Conservation (phyloP, 257 asterid genomes). For the Lycium barbarum region DNA sequence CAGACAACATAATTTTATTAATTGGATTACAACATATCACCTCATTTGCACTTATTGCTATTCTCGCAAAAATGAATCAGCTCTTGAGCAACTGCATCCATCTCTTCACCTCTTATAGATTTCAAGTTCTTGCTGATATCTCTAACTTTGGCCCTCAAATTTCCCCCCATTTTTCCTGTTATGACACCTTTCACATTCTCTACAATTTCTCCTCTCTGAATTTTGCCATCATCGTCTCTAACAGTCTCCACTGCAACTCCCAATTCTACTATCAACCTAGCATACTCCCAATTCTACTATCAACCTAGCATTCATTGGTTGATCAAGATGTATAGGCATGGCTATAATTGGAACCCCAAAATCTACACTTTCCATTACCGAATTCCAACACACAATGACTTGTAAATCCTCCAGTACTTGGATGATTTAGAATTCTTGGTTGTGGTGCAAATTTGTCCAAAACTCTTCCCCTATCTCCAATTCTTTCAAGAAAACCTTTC, state of each 20-base stretch:
- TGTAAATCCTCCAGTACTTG: slow-evolving; percentile 44
- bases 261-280: slow-evolving; percentile 49
- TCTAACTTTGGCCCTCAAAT: slow-evolving; percentile 34
- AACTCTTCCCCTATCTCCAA: slow-evolving; percentile 44
- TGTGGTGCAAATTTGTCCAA: slow-evolving; percentile 54
- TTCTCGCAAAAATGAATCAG: slow-evolving; percentile 29
- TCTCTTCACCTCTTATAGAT: slow-evolving; percentile 35
- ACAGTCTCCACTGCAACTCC: slow-evolving; percentile 53
- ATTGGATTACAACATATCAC: no score
- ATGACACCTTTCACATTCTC: slow-evolving; percentile 40
- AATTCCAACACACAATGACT: slow-evolving; percentile 59
- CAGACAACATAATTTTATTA: no score
- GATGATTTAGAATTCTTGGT: slow-evolving; percentile 43
- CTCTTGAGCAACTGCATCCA: slow-evolving; percentile 40
- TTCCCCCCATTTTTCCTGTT: slow-evolving; percentile 33
- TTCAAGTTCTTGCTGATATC: slow-evolving; percentile 33
- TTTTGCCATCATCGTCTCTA: slow-evolving; percentile 37
- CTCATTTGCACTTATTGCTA: no score
- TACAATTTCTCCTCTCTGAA: slow-evolving; percentile 35
- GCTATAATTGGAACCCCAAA: slow-evolving; percentile 52
- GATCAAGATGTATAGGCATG: slow-evolving; percentile 56
- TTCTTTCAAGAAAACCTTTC: slow-evolving; percentile 42
- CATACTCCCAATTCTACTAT: slow-evolving; percentile 54
- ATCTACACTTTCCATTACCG: slow-evolving; percentile 47
- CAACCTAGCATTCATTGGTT: slow-evolving; percentile 53